Evolutionary conservation across 108 stramenopile species (phyloP), one percentile per base, ranked within the genome.

Genomic region (Skeletonema menzelii): DNA sequence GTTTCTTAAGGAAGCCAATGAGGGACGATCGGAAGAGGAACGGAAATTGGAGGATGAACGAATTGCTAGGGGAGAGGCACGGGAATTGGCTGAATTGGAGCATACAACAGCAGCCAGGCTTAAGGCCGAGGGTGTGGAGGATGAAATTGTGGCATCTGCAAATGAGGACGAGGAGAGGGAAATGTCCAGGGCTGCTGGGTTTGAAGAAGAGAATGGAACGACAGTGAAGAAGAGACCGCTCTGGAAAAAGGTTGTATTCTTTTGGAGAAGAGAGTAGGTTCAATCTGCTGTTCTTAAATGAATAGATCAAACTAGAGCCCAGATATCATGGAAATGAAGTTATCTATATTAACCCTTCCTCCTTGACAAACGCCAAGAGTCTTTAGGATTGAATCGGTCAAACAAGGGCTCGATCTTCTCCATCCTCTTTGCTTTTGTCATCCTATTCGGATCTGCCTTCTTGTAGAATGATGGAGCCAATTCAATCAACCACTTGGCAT

Each of bases 381-480:
- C 96, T 67, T 91, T 89, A 3, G 97, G 97, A 80, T 98, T 97
- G 82, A 94, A 96, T 6, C 97, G 79, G 83, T 99, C 99, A 81
- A 89, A 95, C 60, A 99, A 83, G 26, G 99, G 99, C 69, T 99
- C 99, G 59, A 99, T 99, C 89, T 97, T 98, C 85, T 99, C 95
- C 85, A 90, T 93, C 28, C 94, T 87, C 83, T 99, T 99, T 47
- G 93, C 85, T 65, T 83, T 89, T 1, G 97, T 95, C 72, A 98
- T 92, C 85, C 90, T 94, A 80, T 95, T 94, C 22, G 98, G 96
- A 82, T 99, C 98, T 10, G 97, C 98, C 47, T 85, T 76, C 70
- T 93, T 88, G 86, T 96, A 99, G 87, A 97, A 98, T 40, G 93
- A 86, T 11, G 99, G 99, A 4, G 99, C 99, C 28, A 99, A 80